A percentile compares a stretch with the other conserved stretches of the same genome.
Evolutionary conservation across 2,329 filamentous ascomycete genomes (phyloP).

Genomic region (Proliferodiscus dingleyae): DNA sequence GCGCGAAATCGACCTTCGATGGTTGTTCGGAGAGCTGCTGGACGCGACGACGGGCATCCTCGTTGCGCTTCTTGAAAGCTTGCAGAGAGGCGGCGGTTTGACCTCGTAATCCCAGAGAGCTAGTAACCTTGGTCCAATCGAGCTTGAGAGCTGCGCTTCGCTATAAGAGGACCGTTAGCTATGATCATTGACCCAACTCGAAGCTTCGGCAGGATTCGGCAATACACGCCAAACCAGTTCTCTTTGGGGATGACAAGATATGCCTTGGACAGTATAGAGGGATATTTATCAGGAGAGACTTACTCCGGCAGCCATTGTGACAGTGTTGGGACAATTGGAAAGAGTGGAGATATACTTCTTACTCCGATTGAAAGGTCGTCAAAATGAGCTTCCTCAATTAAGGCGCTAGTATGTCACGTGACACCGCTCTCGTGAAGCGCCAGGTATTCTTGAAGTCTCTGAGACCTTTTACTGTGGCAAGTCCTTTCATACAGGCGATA

Average conservation of each 20-base stretch:
- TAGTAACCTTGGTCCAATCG: constrained; percentile 95
- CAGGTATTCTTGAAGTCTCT: neutral
- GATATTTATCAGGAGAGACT: constrained; percentile 39
- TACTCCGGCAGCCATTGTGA: constrained; percentile 64
- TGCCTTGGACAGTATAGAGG: constrained; percentile 6
- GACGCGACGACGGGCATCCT: constrained; percentile 94
- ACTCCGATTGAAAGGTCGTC: constrained; percentile 32
- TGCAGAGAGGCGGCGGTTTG: constrained; percentile 88
- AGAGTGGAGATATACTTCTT: constrained; percentile 47
- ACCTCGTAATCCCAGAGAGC: constrained; percentile 92
- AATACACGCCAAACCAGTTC: constrained; percentile 2
- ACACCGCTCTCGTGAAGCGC: too few relatives aligned
- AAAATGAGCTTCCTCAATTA: constrained; percentile 14
- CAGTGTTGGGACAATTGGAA: constrained; percentile 41
- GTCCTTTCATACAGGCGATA: too few relatives aligned
- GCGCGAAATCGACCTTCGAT: constrained; percentile 83
- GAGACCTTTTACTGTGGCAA: neutral
- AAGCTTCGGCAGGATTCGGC: constrained; percentile 18
- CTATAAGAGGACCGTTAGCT: constrained; percentile 45
- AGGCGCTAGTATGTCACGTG: constrained; percentile 22
- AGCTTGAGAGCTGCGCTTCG: constrained; percentile 98
- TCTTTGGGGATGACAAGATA: neutral
- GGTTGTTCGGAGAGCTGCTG: constrained; percentile 77
- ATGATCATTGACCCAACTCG: constrained; percentile 8
- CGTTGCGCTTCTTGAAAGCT: constrained; percentile 99